phyloP scores from a whole-genome alignment of 768 basidiomycete species.

The Podaxis sp. region DNA sequence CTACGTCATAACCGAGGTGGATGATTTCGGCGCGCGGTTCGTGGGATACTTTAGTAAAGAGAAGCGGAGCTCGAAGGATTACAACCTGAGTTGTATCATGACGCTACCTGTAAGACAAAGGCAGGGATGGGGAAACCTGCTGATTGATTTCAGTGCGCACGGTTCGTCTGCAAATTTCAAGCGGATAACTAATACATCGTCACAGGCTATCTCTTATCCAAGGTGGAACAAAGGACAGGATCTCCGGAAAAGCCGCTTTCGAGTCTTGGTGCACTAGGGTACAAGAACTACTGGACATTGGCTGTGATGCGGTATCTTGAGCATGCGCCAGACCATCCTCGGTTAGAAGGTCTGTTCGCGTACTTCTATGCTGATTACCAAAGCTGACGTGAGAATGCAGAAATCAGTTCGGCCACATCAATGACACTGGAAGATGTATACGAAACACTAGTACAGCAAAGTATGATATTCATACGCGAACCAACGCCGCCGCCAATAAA shows the following conservation, averaged over 20 bases:
- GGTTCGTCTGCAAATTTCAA: conserved; percentile 1
- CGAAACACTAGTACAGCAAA: conserved; percentile 66
- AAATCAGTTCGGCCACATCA: conserved; percentile 81
- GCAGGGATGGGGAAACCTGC: conserved; percentile 93
- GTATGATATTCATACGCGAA: conserved; percentile 67
- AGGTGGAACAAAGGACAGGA: conserved; percentile 87
- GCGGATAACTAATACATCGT: conserved; percentile 9
- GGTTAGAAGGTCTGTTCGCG: conserved; percentile 69
- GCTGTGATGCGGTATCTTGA: conserved; percentile 78
- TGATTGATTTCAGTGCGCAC: conserved; percentile 96
- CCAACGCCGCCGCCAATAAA: conserved; percentile 50
- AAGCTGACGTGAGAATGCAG: conserved; percentile 36
- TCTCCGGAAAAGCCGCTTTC: conserved; percentile 97
- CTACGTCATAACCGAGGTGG: conserved; percentile 93
- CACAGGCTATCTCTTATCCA: conserved; percentile 91
- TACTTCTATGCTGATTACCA: not conserved
- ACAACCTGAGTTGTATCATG: conserved; percentile 99
- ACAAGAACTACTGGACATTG: conserved; percentile 92
- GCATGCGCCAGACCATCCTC: conserved; percentile 56
- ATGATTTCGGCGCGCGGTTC: conserved; percentile 89
- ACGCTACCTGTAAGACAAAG: conserved; percentile 93
- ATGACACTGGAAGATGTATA: conserved; percentile 92
- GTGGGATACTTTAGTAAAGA: conserved; percentile 99
- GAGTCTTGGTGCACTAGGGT: conserved; percentile 88
- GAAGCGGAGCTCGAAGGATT: conserved; percentile 93